Conservation (phyloP, 495 filamentous ascomycete genomes). For the Venustampulla echinocandica region DNA sequence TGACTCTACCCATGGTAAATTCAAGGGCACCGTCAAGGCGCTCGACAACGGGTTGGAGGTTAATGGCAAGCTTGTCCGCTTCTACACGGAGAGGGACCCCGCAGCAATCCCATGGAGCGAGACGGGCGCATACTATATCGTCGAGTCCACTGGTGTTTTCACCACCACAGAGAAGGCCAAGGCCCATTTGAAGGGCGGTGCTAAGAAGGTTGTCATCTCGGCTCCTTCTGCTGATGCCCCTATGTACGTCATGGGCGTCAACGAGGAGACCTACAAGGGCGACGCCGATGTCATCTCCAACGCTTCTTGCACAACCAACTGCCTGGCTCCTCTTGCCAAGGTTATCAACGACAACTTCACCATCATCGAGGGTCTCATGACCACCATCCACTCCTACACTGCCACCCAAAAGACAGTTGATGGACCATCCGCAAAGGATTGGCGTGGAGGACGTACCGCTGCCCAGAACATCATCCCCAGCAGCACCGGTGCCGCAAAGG, state of each 20-base stretch:
- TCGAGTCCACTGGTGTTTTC: constrained; percentile 99
- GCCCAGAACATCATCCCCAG: constrained; percentile 99
- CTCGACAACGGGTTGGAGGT: constrained; percentile 69
- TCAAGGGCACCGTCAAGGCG: constrained; percentile 82
- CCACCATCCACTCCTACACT: constrained; percentile 99
- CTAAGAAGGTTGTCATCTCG: constrained; percentile 99
- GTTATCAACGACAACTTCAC: constrained; percentile 95
- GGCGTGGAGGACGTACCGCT: constrained; percentile 96
- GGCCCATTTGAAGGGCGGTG: constrained; percentile 94
- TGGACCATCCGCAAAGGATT: constrained; percentile 96
- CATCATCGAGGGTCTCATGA: constrained; percentile 99
- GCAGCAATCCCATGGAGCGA: constrained; percentile 83
- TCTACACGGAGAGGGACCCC: constrained; percentile 92
- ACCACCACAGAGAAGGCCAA: constrained; percentile 94
- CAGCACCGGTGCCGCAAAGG: constrained; percentile 99
- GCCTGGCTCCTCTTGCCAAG: constrained; percentile 97
- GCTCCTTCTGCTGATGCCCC: constrained; percentile 97
- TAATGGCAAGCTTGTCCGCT: constrained; percentile 93
- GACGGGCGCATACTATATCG: constrained; percentile 87
- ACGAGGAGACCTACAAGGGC: constrained; percentile 84
- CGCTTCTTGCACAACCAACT: constrained; percentile 99
- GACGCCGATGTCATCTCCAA: constrained; percentile 93
- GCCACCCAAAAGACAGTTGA: constrained; percentile 99
- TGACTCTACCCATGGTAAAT: constrained; percentile 90
- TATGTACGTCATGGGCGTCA: constrained; percentile 99